These are phyloP conservation scores for Plasmodium relictum DNA, from an alignment of 169 alveolate species.

Conservation along the genomic window DNA sequence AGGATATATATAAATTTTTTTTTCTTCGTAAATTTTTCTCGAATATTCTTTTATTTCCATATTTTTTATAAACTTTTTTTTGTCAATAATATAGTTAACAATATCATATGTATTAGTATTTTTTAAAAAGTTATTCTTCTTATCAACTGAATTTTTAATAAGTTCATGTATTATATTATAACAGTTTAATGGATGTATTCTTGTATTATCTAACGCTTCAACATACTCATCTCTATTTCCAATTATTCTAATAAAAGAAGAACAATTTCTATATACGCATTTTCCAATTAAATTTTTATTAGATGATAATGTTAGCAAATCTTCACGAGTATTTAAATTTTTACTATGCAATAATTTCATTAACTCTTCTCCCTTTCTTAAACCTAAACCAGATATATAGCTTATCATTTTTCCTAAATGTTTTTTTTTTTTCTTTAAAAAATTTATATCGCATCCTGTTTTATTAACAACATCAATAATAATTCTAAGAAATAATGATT, in stretches of 20 bases:
- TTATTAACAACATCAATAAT: conserved; percentile 68
- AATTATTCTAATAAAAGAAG: conserved; percentile 81
- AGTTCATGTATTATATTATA: conserved; percentile 80
- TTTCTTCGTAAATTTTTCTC: conserved; percentile 69
- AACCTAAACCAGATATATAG: conserved; percentile 57
- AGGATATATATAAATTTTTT: conserved; percentile 83
- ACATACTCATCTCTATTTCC: conserved; percentile 41
- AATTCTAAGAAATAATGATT: conserved; percentile 26
- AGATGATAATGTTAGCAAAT: conserved; percentile 29
- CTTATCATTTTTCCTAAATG: conserved; percentile 47
- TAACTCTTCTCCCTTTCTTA: conserved; percentile 61
- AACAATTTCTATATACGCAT: conserved; percentile 80
- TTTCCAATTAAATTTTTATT: conserved; percentile 77
- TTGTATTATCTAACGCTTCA: conserved; percentile 83
- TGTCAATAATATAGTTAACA: conserved; percentile 49
- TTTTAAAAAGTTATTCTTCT: conserved; percentile 61
- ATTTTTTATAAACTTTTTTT: conserved; percentile 28
- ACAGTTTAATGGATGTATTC: conserved; percentile 87
- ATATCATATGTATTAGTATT: conserved; percentile 30
- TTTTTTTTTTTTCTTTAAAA: conserved; percentile 59
- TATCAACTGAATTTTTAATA: conserved; percentile 84
- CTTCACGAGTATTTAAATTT: conserved; percentile 60
- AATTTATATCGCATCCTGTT: conserved; percentile 68
- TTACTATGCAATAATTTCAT: conserved; percentile 52
- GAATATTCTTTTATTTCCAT: conserved; percentile 52